Percentiles rank a stretch among this genome's conserved stretches.
Evolutionary conservation across 352 stramenopile genomes (phyloP).

Genomic region (Pythium dissotocum): DNA sequence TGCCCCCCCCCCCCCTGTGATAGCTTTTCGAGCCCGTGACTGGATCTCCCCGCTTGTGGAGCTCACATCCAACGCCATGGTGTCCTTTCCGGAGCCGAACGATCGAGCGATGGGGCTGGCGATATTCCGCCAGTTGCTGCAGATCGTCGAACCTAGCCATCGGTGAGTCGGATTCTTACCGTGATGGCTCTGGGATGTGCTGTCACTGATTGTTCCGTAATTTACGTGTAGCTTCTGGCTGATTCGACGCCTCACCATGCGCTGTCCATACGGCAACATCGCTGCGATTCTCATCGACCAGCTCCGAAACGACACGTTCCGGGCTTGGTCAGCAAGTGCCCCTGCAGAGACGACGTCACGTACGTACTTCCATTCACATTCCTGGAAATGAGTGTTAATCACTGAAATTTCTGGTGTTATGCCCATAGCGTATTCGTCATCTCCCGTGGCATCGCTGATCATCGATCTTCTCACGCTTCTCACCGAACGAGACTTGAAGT

Average conservation of each 20-base stretch:
- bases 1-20: neutral
- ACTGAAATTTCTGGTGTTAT: neutral
- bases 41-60: conserved; percentile 65
- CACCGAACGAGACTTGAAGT: conserved; percentile 56
- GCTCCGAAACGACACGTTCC: conserved; percentile 47
- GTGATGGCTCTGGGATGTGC: neutral
- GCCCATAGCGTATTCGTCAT: conserved; percentile 19
- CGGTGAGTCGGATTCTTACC: conserved; percentile 28
- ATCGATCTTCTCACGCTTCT: conserved; percentile 38
- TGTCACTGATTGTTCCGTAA: neutral
- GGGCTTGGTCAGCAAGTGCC: conserved; percentile 30
- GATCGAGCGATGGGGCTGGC: conserved; percentile 42
- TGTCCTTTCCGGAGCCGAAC: conserved; percentile 48
- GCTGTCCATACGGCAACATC: conserved; percentile 78
- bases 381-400: too few relatives aligned
- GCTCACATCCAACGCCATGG: conserved; percentile 69
- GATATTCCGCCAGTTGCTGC: conserved; percentile 38
- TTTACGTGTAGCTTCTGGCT: conserved; percentile 44
- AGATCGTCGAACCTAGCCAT: conserved; percentile 34
- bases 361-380: conserved; percentile 14
- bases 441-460: conserved; percentile 34
- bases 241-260: conserved; percentile 39
- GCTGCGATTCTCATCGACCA: conserved; percentile 63
- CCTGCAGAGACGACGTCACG: conserved; percentile 20
- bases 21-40: conserved; percentile 44